phyloP scores from a whole-genome alignment of 768 basidiomycete species.

The Leccinum truebloodii region DNA sequence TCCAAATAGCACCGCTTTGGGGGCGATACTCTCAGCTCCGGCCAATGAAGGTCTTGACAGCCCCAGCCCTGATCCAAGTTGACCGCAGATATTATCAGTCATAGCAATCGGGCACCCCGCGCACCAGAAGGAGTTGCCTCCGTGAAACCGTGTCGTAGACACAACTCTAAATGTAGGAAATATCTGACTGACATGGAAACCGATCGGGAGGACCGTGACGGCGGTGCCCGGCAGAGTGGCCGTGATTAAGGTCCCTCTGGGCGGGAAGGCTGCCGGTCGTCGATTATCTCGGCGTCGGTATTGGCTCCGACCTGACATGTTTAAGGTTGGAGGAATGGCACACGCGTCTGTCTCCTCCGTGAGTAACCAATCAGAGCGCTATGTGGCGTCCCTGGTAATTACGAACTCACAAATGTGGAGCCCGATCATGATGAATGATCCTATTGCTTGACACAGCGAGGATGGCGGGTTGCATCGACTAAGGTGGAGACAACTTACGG shows the following conservation, averaged over 20 bases:
- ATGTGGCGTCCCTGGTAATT: constrained; percentile 27
- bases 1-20: constrained; percentile 17
- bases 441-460: constrained; percentile 17
- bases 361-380: constrained; percentile 21
- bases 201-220: constrained; percentile 23
- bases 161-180: constrained; percentile 2
- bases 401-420: constrained; percentile 24
- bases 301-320: constrained; percentile 25
- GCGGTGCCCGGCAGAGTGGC: constrained; percentile 26
- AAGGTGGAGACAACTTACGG: constrained; percentile 20
- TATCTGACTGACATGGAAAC: constrained; percentile 20
- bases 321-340: constrained; percentile 19
- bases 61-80: constrained; percentile 20
- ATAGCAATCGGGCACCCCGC: constrained; percentile 14
- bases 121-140: constrained; percentile 14
- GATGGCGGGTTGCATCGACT: constrained; percentile 12
- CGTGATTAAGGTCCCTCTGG: constrained; percentile 18
- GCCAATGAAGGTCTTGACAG: constrained; percentile 20
- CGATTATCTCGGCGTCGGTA: constrained; percentile 24
- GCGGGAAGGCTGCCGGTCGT: constrained; percentile 16
- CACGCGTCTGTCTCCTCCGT: constrained; percentile 27
- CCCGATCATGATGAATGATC: constrained; percentile 21
- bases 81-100: constrained; percentile 9
- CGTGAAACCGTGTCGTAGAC: constrained; percentile 17
- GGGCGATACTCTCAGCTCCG: constrained; percentile 17